Base-by-base conservation (phyloP, 164 flowering plant species). In the Magnolia officinalis region DNA sequence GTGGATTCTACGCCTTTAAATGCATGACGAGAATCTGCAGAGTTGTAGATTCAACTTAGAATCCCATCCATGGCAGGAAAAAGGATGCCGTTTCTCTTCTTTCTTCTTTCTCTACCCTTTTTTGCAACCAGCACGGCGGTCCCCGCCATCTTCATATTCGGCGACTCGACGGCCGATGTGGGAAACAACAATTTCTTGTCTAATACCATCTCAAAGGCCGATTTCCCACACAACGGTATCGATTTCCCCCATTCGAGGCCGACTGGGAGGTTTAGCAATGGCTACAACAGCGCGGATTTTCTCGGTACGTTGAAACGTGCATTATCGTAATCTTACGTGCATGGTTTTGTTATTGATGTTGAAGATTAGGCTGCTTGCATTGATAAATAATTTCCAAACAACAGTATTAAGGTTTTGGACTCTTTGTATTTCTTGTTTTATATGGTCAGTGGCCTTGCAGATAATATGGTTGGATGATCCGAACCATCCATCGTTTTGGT, bases 201-300 rank as follows among this genome's bases (percentile, higher is more conserved):
- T 20, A 10, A 55, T 1, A 78, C 82, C 70, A 24, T 0, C 4
- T 75, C 77, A 0, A 85, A 73, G 74, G 89, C 90, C 0, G 74
- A 90, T 58, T 78, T 83, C 50, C 86, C 82, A 21, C 75, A 10
- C 77, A 80, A 90, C 67, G 91, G 93, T 13, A 79, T 90, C 21
- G 93, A 90, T 75, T 88, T 84, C 72, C 88, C 88, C 8, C 2
- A 70, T 10, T 49, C 66, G 0, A 73, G 2, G 69, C 78, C 93
- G 2, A 88, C 93, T 2, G 90, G 93, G 50, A 82, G 91, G 77
- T 90, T 90, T 81, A 87, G 90, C 73, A 90, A 90, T 82, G 93
- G 93, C 65, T 80, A 75, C 8, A 90, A 90, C 74, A 83, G 76
- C 64, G 90, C 87, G 6, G 91, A 90, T 82, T 82, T 63, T 72